These are phyloP conservation scores for Ormosia emarginata DNA, from an alignment of 306 rosid species.

Conservation along the genomic window DNA sequence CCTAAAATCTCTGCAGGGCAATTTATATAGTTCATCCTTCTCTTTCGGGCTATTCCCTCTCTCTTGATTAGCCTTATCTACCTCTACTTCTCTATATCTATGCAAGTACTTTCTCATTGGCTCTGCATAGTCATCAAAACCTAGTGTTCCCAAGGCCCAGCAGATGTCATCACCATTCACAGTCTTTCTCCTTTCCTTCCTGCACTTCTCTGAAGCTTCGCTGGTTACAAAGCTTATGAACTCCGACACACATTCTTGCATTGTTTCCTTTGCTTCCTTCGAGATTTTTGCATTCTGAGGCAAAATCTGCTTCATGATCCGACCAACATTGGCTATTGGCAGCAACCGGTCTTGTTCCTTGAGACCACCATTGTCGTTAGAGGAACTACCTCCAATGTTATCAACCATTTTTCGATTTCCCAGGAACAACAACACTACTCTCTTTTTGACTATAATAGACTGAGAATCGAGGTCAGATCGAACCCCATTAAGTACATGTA, in stretches of 20 bases:
- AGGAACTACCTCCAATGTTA: conserved; percentile 31
- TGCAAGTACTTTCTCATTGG: conserved; percentile 71
- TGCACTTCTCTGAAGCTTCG: conserved; percentile 90
- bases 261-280: conserved; percentile 86
- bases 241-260: conserved; percentile 95
- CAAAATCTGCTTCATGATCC: conserved; percentile 87
- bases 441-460: not conserved
- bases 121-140: conserved; percentile 82
- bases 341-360: conserved; percentile 83
- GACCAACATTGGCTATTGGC: conserved; percentile 92
- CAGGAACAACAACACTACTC: not conserved
- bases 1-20: not conserved
- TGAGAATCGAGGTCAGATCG: not conserved
- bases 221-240: conserved; percentile 90
- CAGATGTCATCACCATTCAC: conserved; percentile 92
- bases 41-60: conserved; percentile 18
- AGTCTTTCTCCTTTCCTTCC: conserved; percentile 86
- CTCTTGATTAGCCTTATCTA: conserved; percentile 55
- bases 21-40: not conserved
- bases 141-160: conserved; percentile 76
- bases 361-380: conserved; percentile 28
- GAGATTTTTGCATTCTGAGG: conserved; percentile 87
- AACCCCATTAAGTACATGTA: no score
- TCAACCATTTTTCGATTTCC: conserved; percentile 21
- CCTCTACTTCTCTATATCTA: conserved; percentile 69